Evolutionary conservation across 805 yeast species (phyloP), one percentile per base, ranked within the genome.

Genomic region (Kluyveromyces dobzhanskii): DNA sequence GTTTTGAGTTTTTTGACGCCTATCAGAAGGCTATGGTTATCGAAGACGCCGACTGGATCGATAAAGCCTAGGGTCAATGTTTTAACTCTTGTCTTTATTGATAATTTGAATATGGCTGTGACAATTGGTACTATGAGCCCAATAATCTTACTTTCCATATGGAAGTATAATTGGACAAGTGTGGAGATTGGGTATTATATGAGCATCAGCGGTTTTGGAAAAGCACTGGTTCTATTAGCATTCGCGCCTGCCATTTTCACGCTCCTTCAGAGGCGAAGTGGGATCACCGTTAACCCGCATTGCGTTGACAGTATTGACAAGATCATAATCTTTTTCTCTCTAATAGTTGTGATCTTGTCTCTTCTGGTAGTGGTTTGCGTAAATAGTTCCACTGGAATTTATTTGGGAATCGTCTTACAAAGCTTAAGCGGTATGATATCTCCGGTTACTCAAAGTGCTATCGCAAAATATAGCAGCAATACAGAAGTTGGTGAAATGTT

Each of bases 401-500:
- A 67, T 28, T 26, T 52, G 0, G 59, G 62, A 17, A 59, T 66
- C 0, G 29, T 62, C 0, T 51, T 76, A 9, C 58, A 69, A 3
- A 59, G 79, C 1, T 51, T 78, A 28, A 75, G 78, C 1, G 63
- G 78, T 0, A 39, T 76, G 3, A 63, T 69, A 1, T 62, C 74
- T 0, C 90, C 92, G 1, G 66, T 79, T 0, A 45, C 80, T 9
- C 80, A 75, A 49, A 67, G 80, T 0, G 48, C 82, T 1, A 59
- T 80, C 9, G 67, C 77, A 38, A 83, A 83, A 54, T 77, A 78
- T 54, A 73, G 69, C 44, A 73, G 75, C 2, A 75, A 75, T 30
- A 67, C 70, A 11, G 70, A 70, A 44, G 67, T 75, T 4, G 94
- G 94, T 13, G 86, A 80, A 56, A 65, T 80, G 14, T 81, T 80